A percentile compares a stretch with the other conserved stretches of the same genome.
Conservation (phyloP, 768 basidiomycete genomes). For the Solioccasus polychromus region DNA sequence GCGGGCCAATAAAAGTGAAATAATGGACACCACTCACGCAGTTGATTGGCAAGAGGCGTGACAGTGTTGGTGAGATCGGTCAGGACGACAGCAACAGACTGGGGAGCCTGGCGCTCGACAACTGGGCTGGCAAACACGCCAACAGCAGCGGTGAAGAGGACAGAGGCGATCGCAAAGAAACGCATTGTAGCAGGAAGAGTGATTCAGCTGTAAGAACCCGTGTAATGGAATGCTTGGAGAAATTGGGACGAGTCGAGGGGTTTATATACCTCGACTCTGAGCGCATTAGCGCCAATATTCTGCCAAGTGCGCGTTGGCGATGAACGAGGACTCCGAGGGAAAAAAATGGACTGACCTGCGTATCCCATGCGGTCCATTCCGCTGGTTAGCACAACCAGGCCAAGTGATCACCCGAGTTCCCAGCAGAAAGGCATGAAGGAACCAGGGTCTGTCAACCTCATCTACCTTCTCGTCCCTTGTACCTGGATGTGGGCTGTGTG, state of each 20-base stretch:
- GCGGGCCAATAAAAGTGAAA: background rate
- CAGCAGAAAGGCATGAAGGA: background rate
- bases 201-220: conserved; percentile 5
- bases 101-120: conserved; percentile 1
- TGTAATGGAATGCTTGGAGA: conserved; percentile 8
- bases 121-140: conserved; percentile 11
- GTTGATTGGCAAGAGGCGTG: conserved; percentile 5
- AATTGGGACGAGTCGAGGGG: background rate
- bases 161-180: conserved; percentile 6
- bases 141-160: conserved; percentile 6
- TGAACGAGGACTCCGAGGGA: conserved; percentile 4
- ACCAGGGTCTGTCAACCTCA: background rate
- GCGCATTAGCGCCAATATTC: background rate
- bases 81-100: conserved; percentile 8
- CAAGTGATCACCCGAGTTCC: background rate
- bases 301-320: background rate
- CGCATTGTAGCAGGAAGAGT: conserved; percentile 2
- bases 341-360: background rate
- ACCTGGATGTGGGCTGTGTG: background rate
- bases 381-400: background rate
- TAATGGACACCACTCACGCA: conserved; percentile 3
- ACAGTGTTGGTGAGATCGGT: conserved; percentile 1
- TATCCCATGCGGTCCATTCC: background rate
- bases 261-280: conserved; percentile 11
- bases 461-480: background rate